Percentiles rank a stretch among this genome's conserved stretches.
phyloP scores from a whole-genome alignment of 2,329 filamentous ascomycete species.

The Colletotrichum kahawae region DNA sequence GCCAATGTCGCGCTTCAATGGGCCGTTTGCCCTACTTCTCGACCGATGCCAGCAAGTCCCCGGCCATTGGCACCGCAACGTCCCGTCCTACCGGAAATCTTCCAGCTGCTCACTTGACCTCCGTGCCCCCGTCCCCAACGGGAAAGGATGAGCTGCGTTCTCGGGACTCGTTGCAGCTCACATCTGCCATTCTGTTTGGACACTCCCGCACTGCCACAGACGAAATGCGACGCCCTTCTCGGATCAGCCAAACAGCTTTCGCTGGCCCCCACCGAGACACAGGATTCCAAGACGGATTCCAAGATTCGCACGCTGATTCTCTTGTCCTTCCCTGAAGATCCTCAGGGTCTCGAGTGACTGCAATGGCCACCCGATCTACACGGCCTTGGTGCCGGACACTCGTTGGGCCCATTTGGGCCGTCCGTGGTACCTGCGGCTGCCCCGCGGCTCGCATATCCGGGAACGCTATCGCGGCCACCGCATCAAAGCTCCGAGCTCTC shows the following conservation, averaged over 20 bases:
- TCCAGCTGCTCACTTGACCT: slow-evolving; percentile 20
- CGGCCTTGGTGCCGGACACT: neutral
- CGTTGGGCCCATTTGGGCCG: neutral
- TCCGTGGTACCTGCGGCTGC: slow-evolving; percentile 15
- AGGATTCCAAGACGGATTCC: slow-evolving; percentile 3
- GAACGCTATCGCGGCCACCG: neutral
- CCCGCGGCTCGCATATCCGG: slow-evolving; percentile 2
- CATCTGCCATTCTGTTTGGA: neutral
- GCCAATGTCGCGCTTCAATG: neutral
- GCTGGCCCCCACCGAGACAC: neutral
- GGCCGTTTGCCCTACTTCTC: neutral
- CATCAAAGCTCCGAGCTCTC: neutral
- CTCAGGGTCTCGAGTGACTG: neutral
- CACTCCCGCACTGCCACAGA: slow-evolving; percentile 2
- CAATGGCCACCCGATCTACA: neutral
- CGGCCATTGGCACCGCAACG: neutral
- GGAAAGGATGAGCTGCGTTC: slow-evolving; percentile 9
- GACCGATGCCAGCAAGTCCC: neutral
- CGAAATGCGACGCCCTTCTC: neutral
- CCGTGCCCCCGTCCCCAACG: neutral
- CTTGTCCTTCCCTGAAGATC: slow-evolving; percentile 16
- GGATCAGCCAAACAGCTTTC: neutral
- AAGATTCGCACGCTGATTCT: neutral
- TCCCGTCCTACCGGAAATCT: slow-evolving; percentile 15
- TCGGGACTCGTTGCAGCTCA: neutral